Base-by-base conservation (phyloP, 179 eudicot species). In the Gypsophila paniculata region DNA sequence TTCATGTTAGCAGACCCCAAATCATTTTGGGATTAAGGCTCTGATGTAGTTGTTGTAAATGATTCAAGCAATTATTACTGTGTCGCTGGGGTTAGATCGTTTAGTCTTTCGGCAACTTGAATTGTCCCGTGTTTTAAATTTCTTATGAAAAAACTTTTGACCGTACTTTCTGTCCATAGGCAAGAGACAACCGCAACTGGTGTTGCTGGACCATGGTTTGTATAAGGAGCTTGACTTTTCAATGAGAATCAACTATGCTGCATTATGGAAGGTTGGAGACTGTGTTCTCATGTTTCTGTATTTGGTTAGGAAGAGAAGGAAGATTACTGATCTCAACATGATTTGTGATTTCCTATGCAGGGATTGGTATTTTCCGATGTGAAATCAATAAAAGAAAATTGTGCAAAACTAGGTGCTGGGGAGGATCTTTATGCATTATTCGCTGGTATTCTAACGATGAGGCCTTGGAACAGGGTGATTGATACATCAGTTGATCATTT, bases 381-480 rank as follows among this genome's bases (percentile, higher is more conserved):
- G 67, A 84, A 83, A 36, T 90, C 88, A 64, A 94, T 94, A 54
- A 91, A 87, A 81, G 91, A 88, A 81, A 81, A 90, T 68, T 74
- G 96, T 77, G 80, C 71, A 65, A 94, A 91, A 77, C 72, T 94
- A 73, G 99, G 99, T 72, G 99, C 99, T 38, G 99, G 99, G 65
- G 97, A 91, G 18, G 99, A 94, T 81, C 87, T 94, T 63, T 91
- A 91, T 80, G 88, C 85, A 34, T 76, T 94, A 39, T 94, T 94
- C 82, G 97, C 97, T 8, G 97, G 93, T 38, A 87, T 94, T 76
- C 90, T 94, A 61, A 94, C 99, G 19, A 89, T 94, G 97, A 84
- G 91, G 79, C 99, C 99, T 26, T 94, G 99, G 99, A 81, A 87
- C 54, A 86, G 86, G 82, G 95, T 94, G 22, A 83, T 90, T 70